Base-by-base conservation (phyloP, 805 yeast genomes). In the Priceomyces carsonii region DNA sequence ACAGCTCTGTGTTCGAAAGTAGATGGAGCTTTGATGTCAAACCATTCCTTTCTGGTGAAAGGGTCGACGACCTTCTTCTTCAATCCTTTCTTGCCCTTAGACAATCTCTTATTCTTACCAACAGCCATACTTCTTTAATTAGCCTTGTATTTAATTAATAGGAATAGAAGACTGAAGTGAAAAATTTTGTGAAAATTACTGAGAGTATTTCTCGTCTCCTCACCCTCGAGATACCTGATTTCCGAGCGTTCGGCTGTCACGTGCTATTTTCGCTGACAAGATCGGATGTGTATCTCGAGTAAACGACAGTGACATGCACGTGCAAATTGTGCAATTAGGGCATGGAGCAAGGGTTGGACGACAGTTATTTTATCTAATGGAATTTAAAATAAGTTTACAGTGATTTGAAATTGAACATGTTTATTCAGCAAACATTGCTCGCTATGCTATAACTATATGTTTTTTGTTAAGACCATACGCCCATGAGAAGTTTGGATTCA, bases 61-160 rank as follows among this genome's bases (percentile, higher is more conserved):
- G 96, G 96, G 80, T 89, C 97, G 56, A 87, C 93, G 68, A 85
- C 89, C 82, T 82, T 89, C 95, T 89, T 90, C 95, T 90, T 89
- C 73, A 86, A 75, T 64, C 96, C 96, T 76, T 89, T 89, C 88
- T 82, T 82, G 65, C 88, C 89, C 66, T 73, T 72, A 63, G 79
- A 75, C 61, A 82, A 77, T 76, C 87, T 83, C 82, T 85, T 85
- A 73, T 85, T 85, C 79, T 85, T 85, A 63, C 91, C 91, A 67
- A 83, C 87, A 77, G 85, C 88, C 86, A 80, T 79, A 40, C 44
- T 58, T 40, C 39, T 29, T 29, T 20, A 18, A 21, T 23, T 29
- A 12, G 19, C 7, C 24, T 29, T 29, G 25, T 29, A 19, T 5
- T 17, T n/a, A 19, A 16, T 6, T 16, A 20, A 29, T 9, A 16